Percentiles rank a stretch among this genome's conserved stretches.
These are phyloP conservation scores for Neospermospora avenae DNA, from an alignment of 2,329 filamentous ascomycete species.

Conservation along the genomic window DNA sequence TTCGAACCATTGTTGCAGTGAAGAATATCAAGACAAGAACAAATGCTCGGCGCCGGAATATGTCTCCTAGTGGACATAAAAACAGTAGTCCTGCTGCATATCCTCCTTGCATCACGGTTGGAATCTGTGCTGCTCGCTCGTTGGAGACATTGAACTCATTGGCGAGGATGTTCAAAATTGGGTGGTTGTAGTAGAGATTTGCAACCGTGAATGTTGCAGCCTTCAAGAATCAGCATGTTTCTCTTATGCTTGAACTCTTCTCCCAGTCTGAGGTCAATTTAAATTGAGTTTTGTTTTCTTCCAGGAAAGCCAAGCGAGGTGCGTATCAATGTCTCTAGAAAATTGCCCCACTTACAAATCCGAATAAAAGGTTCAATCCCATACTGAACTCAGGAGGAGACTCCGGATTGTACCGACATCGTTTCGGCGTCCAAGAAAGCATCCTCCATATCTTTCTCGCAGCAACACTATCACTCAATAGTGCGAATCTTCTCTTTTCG, in stretches of 20 bases:
- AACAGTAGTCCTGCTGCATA: slow-evolving; percentile 73
- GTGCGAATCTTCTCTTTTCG: slow-evolving; percentile 16
- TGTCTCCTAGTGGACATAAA: slow-evolving; percentile 72
- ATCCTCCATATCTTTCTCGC: slow-evolving; percentile 24
- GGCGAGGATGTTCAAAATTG: slow-evolving; percentile 73
- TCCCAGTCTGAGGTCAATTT: not conserved
- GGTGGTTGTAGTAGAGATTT: slow-evolving; percentile 79
- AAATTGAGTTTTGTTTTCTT: not conserved
- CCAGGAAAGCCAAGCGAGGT: not conserved
- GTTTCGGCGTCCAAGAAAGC: slow-evolving; percentile 58
- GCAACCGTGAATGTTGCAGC: slow-evolving; percentile 67
- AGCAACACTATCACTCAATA: slow-evolving; percentile 18
- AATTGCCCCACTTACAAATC: slow-evolving; percentile 34
- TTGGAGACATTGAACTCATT: slow-evolving; percentile 67
- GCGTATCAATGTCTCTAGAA: not conserved
- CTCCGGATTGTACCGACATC: slow-evolving; percentile 65
- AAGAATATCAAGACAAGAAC: slow-evolving; percentile 64
- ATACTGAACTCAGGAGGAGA: slow-evolving; percentile 67
- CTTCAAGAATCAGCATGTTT: slow-evolving; percentile 33
- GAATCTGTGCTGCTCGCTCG: slow-evolving; percentile 63
- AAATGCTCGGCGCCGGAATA: slow-evolving; percentile 64
- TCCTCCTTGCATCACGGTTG: slow-evolving; percentile 75
- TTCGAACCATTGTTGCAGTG: slow-evolving; percentile 61
- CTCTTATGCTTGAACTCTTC: not conserved
- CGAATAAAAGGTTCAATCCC: slow-evolving; percentile 65